Percentiles rank a stretch among this genome's conserved stretches.
phyloP scores from a whole-genome alignment of 371 early-diverging fungal genomes.

The Rhizopus microsporus region DNA sequence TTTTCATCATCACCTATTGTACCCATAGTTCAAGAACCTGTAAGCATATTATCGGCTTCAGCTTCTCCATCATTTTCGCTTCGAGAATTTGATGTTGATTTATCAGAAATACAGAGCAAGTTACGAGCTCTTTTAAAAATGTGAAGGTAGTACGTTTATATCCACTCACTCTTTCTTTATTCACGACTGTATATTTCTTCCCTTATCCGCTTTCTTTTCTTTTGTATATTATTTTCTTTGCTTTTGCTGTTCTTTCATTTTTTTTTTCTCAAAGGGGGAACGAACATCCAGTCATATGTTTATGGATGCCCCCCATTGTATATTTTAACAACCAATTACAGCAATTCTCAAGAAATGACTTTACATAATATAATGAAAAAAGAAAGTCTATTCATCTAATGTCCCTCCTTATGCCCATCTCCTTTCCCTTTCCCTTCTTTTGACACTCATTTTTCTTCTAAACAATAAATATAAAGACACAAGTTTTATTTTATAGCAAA shows the following conservation, averaged over 20 bases:
- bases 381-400: too few relatives aligned
- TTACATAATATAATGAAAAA: too few relatives aligned
- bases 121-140: constrained; percentile 48
- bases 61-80: constrained; percentile 6
- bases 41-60: constrained; percentile 31
- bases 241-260: not conserved
- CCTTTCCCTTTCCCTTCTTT: too few relatives aligned
- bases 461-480: not conserved
- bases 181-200: not conserved
- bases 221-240: constrained; percentile 3
- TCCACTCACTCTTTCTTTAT: constrained; percentile 2
- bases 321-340: too few relatives aligned
- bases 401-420: too few relatives aligned
- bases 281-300: constrained; percentile 13
- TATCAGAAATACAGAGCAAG: constrained; percentile 48
- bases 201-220: not conserved
- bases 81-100: constrained; percentile 21
- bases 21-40: constrained; percentile 10
- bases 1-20: constrained; percentile 32
- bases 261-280: not conserved
- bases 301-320: constrained; percentile 5
- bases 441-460: too few relatives aligned
- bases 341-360: too few relatives aligned
- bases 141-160: constrained; percentile 9
- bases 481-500: not conserved